phyloP scores from a whole-genome alignment of 768 basidiomycete species.

The Termitomyces eurrhizus region DNA sequence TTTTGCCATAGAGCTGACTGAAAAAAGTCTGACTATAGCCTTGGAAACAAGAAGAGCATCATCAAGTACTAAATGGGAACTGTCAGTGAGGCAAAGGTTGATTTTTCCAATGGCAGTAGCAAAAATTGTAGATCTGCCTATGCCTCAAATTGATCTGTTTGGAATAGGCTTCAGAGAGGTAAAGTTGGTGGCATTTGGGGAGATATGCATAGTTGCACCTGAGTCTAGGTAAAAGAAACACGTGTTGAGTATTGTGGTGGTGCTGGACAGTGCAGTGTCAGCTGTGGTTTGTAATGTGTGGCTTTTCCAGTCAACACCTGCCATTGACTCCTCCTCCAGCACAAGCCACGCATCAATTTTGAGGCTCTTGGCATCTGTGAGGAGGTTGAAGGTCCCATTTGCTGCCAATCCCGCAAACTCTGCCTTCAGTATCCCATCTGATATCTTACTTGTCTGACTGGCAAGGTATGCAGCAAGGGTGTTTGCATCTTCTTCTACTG shows the following conservation, averaged over 20 bases:
- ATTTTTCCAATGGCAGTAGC: no score
- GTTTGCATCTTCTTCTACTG: not conserved
- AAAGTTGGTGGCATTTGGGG: not conserved
- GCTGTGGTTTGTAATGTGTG: not conserved
- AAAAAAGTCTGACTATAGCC: no score
- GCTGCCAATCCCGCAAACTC: not conserved
- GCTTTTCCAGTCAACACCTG: not conserved
- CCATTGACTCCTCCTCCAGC: not conserved
- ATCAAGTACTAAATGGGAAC: no score
- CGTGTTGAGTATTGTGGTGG: not conserved
- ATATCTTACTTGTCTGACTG: not conserved
- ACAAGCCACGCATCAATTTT: not conserved
- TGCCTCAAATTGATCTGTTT: no score
- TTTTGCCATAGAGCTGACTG: no score
- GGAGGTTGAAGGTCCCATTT: rapidly evolving
- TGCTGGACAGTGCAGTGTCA: not conserved
- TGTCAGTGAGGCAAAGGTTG: no score
- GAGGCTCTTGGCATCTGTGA: not conserved
- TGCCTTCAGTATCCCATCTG: not conserved
- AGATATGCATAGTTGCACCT: not conserved
- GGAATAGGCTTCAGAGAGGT: no score
- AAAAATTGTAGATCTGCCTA: no score
- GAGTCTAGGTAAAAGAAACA: not conserved
- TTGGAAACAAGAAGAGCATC: no score
- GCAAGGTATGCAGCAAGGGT: not conserved